These are phyloP conservation scores for Larix kaempferi DNA, from an alignment of 75 land plant genomes.

Conservation along the genomic window DNA sequence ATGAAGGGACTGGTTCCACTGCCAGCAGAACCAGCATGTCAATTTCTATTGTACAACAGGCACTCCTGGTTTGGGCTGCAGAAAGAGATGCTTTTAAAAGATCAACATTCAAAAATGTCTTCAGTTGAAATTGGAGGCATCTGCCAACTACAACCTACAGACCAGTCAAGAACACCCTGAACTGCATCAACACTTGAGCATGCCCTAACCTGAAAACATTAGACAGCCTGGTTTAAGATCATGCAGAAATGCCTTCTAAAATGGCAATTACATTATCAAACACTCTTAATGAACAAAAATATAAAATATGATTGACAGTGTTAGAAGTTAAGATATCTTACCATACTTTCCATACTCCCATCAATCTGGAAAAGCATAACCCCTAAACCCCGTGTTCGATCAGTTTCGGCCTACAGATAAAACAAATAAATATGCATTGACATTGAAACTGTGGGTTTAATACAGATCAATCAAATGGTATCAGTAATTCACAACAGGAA, in stretches of 20 bases:
- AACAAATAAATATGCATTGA: neutral
- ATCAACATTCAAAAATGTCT: slow-evolving; percentile 8
- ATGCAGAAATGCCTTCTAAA: neutral
- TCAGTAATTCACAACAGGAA: neutral
- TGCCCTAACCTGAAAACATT: slow-evolving; percentile 50
- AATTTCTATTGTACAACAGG: slow-evolving; percentile 9
- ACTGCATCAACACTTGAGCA: slow-evolving; percentile 60
- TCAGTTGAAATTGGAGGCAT: neutral
- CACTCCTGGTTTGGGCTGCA: neutral
- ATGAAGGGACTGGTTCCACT: slow-evolving; percentile 2
- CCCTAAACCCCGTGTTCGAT: slow-evolving; percentile 62
- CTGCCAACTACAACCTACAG: slow-evolving; percentile 89
- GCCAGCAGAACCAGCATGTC: slow-evolving; percentile 2
- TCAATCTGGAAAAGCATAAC: slow-evolving; percentile 88
- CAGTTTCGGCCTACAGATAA: slow-evolving; percentile 70
- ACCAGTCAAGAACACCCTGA: slow-evolving; percentile 84
- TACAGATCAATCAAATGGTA: neutral
- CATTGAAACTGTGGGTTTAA: neutral
- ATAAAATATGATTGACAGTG: neutral
- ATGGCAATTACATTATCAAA: too few relatives aligned
- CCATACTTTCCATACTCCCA: slow-evolving; percentile 66
- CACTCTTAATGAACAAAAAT: neutral
- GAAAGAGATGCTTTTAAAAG: neutral
- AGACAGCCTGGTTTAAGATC: neutral
- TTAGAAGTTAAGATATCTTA: slow-evolving; percentile 15